Evolutionary conservation across 352 stramenopile genomes (phyloP).

Genomic region (Pythium myriotylum): DNA sequence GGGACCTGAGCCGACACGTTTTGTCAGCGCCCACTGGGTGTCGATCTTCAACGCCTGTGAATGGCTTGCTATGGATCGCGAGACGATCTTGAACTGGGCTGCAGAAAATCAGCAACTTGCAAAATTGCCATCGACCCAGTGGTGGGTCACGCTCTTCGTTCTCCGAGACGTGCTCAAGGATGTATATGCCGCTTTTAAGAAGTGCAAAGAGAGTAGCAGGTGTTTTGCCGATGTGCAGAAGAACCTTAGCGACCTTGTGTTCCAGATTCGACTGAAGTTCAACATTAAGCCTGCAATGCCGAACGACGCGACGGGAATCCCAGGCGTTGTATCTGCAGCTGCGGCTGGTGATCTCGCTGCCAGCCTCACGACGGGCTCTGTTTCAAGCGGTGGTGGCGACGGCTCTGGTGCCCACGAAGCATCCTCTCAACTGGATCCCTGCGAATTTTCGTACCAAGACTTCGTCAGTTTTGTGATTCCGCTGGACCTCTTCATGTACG

Average conservation of each 20-base stretch:
- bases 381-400: constrained; percentile 2
- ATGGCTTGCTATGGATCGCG: constrained; percentile 48
- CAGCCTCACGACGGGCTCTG: neutral
- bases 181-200: constrained; percentile 33
- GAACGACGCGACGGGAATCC: neutral
- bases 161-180: constrained; percentile 56
- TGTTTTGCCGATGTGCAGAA: constrained; percentile 48
- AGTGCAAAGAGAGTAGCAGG: constrained; percentile 31
- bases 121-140: constrained; percentile 31
- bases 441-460: constrained; percentile 57
- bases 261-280: constrained; percentile 56
- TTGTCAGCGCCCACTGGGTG: constrained; percentile 39
- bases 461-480: constrained; percentile 50
- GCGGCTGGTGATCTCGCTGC: constrained; percentile 2
- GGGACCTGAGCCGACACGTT: constrained; percentile 23
- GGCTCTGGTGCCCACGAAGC: neutral
- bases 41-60: constrained; percentile 42
- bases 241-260: constrained; percentile 46
- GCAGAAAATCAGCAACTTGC: constrained; percentile 30
- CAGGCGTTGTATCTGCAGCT: neutral
- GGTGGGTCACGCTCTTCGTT: constrained; percentile 51
- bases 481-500: constrained; percentile 61
- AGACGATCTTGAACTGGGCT: constrained; percentile 45
- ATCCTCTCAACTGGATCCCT: constrained; percentile 30
- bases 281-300: constrained; percentile 40